Evolutionary conservation across 1,284 basidiomycete species (phyloP).

Genomic region (Ceratobasidium sp.): DNA sequence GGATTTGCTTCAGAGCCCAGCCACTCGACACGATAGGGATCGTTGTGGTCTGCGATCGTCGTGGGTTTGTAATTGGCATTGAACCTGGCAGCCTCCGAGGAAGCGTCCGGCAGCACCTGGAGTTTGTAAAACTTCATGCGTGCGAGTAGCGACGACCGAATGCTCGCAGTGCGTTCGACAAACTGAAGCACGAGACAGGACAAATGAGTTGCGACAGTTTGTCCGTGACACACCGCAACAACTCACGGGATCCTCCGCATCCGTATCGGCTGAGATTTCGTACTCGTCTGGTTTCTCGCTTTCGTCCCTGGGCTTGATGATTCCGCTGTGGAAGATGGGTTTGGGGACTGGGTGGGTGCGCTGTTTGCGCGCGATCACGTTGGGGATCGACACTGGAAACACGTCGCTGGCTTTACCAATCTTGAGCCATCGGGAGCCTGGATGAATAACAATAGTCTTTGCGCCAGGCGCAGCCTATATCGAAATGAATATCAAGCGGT

Average conservation of each 20-base stretch:
- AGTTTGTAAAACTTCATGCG: constrained; percentile 43
- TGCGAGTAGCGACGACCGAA: constrained; percentile 37
- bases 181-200: constrained; percentile 13
- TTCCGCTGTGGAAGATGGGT: constrained; percentile 1
- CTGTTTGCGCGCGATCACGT: constrained; percentile 69
- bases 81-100: constrained; percentile 44
- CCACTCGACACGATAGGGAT: constrained; percentile 84
- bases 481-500: not conserved
- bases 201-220: not conserved
- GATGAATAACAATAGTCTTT: constrained; percentile 84
- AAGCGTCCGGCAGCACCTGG: constrained; percentile 38
- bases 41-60: constrained; percentile 80
- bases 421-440: constrained; percentile 85
- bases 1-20: constrained; percentile 59
- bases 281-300: constrained; percentile 22
- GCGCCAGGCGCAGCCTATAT: constrained; percentile 59
- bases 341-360: constrained; percentile 47
- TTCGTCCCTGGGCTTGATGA: constrained; percentile 17
- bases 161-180: constrained; percentile 34
- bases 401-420: constrained; percentile 93
- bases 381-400: constrained; percentile 74
- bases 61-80: constrained; percentile 65
- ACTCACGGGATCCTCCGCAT: constrained; percentile 38
- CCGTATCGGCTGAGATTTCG: constrained; percentile 15
- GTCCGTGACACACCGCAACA: constrained; percentile 12